Percentiles rank a stretch among this genome's conserved stretches.
phyloP scores from a whole-genome alignment of 78 protist species.

The Capsaspora owczarzaki region DNA sequence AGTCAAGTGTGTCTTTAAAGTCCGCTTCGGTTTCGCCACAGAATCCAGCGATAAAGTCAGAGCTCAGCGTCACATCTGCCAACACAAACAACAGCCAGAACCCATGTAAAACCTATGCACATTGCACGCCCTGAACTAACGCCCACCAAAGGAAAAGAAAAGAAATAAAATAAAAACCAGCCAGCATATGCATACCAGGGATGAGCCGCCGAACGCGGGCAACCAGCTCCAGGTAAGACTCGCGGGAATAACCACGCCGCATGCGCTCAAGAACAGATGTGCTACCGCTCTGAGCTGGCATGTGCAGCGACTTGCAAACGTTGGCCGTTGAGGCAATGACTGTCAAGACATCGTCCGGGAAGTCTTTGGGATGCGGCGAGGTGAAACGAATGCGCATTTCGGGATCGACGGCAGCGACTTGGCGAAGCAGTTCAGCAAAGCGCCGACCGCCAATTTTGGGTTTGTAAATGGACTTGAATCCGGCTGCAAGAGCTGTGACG shows the following conservation, averaged over 20 bases:
- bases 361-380: constrained; percentile 92
- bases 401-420: constrained; percentile 33
- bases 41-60: constrained; percentile 84
- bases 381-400: constrained; percentile 83
- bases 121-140: neutral
- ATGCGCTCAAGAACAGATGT: constrained; percentile 56
- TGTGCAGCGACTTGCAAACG: constrained; percentile 65
- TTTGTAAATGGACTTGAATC: constrained; percentile 65
- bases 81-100: neutral
- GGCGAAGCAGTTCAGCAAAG: constrained; percentile 29
- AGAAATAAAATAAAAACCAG: neutral
- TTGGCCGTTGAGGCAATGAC: constrained; percentile 48
- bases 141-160: neutral
- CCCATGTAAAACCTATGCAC: neutral
- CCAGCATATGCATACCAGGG: neutral
- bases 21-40: constrained; percentile 89
- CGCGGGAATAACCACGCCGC: constrained; percentile 80
- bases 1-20: constrained; percentile 48
- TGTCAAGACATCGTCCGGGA: constrained; percentile 47
- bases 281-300: constrained; percentile 78
- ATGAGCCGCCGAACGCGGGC: constrained; percentile 14
- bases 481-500: neutral
- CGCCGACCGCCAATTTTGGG: constrained; percentile 19
- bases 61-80: constrained; percentile 21
- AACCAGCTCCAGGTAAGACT: constrained; percentile 62